Evolutionary conservation across 345 rosid genomes (phyloP).

Genomic region (Conringia planisiliqua): DNA sequence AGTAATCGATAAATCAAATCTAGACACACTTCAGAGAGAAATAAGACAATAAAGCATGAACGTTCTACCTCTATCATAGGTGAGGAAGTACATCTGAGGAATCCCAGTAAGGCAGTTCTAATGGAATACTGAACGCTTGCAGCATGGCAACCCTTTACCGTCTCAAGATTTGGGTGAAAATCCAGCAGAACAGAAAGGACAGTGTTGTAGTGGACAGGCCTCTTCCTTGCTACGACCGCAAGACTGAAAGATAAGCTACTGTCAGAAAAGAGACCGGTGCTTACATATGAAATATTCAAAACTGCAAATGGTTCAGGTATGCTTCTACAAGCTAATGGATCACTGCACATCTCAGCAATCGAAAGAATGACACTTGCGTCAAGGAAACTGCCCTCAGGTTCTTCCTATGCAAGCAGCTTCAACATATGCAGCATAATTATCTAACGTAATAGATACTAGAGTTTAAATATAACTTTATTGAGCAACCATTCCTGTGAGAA

Average conservation of each 20-base stretch:
- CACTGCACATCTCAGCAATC: conserved; percentile 9
- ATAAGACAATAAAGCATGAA: conserved; percentile 2
- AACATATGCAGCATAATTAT: neutral
- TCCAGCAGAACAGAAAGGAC: conserved; percentile 76
- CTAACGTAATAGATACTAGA: neutral
- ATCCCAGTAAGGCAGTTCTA: conserved; percentile 91
- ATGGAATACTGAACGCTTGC: conserved; percentile 79
- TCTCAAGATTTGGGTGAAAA: conserved; percentile 61
- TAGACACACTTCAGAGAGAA: neutral
- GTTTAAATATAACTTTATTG: neutral
- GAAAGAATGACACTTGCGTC: neutral
- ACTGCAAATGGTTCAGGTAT: conserved; percentile 17
- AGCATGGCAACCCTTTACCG: conserved; percentile 55
- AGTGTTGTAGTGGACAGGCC: conserved; percentile 64
- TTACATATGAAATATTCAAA: conserved; percentile 11
- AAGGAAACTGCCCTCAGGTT: neutral
- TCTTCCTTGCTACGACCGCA: conserved; percentile 83
- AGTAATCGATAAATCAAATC: neutral
- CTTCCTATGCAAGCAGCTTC: conserved; percentile 1
- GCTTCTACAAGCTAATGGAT: conserved; percentile 9
- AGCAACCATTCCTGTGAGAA: conserved; percentile 10
- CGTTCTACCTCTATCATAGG: conserved; percentile 66
- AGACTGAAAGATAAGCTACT: conserved; percentile 62
- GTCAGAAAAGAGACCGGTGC: conserved; percentile 32
- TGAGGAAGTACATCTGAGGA: conserved; percentile 75